These are phyloP conservation scores for Bremia lactucae DNA, from an alignment of 352 stramenopile genomes.

Conservation along the genomic window DNA sequence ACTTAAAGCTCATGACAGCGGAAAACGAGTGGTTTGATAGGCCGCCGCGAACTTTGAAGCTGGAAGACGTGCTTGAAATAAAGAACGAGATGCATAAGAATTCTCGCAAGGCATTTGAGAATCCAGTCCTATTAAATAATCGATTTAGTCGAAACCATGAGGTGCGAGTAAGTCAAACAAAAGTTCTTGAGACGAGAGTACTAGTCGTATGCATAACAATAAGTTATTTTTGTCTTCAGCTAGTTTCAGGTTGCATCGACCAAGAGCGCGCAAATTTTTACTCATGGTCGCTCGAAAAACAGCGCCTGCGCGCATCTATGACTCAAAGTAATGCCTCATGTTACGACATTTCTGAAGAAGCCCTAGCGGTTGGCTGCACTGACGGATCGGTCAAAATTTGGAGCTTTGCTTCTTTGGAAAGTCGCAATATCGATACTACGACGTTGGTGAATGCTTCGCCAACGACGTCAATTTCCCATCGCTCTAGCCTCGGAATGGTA, in stretches of 20 bases:
- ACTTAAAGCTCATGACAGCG: slow-evolving; percentile 65
- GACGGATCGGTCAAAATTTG: slow-evolving; percentile 78
- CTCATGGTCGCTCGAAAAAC: slow-evolving; percentile 74
- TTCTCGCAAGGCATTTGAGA: slow-evolving; percentile 42
- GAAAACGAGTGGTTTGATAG: slow-evolving; percentile 67
- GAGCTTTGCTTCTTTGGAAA: slow-evolving; percentile 62
- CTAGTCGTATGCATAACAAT: slow-evolving; percentile 1
- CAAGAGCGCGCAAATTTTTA: slow-evolving; percentile 74
- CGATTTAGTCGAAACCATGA: slow-evolving; percentile 51
- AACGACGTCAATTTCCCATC: slow-evolving; percentile 66
- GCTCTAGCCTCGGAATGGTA: slow-evolving; percentile 68
- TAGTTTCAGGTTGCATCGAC: slow-evolving; percentile 66
- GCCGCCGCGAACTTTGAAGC: slow-evolving; percentile 20
- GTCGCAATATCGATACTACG: slow-evolving; percentile 32
- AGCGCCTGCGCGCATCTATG: slow-evolving; percentile 52
- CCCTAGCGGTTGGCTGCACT: slow-evolving; percentile 57
- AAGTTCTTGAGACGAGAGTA: too few relatives aligned
- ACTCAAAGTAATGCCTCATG: slow-evolving; percentile 54
- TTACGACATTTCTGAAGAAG: slow-evolving; percentile 75
- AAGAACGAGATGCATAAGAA: slow-evolving; percentile 47
- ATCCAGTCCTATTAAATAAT: slow-evolving; percentile 49
- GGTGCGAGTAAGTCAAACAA: slow-evolving; percentile 44
- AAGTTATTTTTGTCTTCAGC: slow-evolving; percentile 18
- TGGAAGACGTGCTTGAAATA: slow-evolving; percentile 49
- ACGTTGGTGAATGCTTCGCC: slow-evolving; percentile 40